Evolutionary conservation across 352 stramenopile genomes (phyloP).

Genomic region (Pelagophyceae sp.): DNA sequence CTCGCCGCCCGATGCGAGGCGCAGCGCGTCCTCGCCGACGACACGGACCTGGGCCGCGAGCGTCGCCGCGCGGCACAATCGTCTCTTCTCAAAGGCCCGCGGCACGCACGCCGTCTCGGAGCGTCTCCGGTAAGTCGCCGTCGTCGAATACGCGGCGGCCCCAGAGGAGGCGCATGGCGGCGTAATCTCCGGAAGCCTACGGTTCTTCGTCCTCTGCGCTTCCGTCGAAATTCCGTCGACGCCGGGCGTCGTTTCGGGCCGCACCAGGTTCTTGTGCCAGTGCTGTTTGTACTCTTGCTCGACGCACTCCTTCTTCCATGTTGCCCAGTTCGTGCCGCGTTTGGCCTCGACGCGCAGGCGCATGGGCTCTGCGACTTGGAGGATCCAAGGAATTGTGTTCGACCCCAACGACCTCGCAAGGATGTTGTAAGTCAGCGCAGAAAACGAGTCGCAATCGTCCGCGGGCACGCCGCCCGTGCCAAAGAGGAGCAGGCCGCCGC

Average conservation of each 20-base stretch:
- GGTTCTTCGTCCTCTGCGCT: too few relatives aligned
- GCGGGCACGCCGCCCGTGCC: too few relatives aligned
- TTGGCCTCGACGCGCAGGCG: background rate
- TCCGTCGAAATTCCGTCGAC: too few relatives aligned
- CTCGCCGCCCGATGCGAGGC: background rate
- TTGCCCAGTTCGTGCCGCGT: background rate
- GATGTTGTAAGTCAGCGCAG: slow-evolving; percentile 8
- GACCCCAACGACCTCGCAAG: background rate
- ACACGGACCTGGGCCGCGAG: too few relatives aligned
- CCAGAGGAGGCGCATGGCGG: background rate
- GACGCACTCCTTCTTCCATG: background rate
- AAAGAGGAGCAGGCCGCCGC: too few relatives aligned
- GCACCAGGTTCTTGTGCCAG: slow-evolving; percentile 19
- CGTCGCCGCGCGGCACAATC: too few relatives aligned
- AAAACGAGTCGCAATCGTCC: too few relatives aligned
- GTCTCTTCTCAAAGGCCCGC: too few relatives aligned
- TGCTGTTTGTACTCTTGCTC: background rate
- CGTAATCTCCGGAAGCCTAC: background rate
- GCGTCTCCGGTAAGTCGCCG: background rate
- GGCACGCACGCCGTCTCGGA: background rate
- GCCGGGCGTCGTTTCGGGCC: too few relatives aligned
- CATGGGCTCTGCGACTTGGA: background rate
- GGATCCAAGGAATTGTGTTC: slow-evolving; percentile 8
- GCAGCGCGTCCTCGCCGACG: background rate
- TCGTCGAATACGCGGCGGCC: background rate